Evolutionary conservation across 345 rosid genomes (phyloP), one percentile per base, ranked within the genome.

Genomic region (Anacardium occidentale): DNA sequence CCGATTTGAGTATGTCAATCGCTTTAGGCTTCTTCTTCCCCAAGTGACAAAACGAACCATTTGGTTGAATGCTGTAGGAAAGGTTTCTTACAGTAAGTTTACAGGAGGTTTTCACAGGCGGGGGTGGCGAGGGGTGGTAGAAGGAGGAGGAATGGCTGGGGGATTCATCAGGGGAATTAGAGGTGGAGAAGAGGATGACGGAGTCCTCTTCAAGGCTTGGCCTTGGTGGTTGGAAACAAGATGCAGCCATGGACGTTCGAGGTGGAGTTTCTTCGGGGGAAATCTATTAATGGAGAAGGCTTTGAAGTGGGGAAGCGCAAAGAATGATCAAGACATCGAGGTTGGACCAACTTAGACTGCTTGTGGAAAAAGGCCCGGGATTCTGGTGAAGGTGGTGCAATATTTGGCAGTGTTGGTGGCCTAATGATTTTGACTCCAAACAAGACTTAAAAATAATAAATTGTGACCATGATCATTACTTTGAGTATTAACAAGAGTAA

Each of bases 81-180:
- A 94, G 98, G 53, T 88, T 83, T 71, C 62, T 75, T 56, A 89
- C 81, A 1, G 70, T 65, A 21, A 91, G 70, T 14, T 76, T 74
- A 72, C 61, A 78, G 24, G 72, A 9, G 45, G 66, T 24, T 26
- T 64, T 54, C 4, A 77, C 54, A 6, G 76, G 82, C 0, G 87
- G 51, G 0, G 71, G 65, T 18, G 84, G 82, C 0, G 89, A 84
- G 0, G 89, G 84, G 67, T 82, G 88, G 69, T 77, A 72, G 68
- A 57, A 87, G 22, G 96, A 90, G 72, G 96, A 86, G 73, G 94
- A 87, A 44, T 83, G 82, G 55, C 89, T 85, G 59, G 88, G 83
- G 81, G 86, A 88, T 48, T 81, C 89, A 13, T 74, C 89, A 1
- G 86, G 90, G 18, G 95, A 88, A 55, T 81, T 78, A 8, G 93